A percentile compares a stretch with the other conserved stretches of the same genome.
Evolutionary conservation across 148 eudicot species (phyloP).

Genomic region (Linanthus parryae): DNA sequence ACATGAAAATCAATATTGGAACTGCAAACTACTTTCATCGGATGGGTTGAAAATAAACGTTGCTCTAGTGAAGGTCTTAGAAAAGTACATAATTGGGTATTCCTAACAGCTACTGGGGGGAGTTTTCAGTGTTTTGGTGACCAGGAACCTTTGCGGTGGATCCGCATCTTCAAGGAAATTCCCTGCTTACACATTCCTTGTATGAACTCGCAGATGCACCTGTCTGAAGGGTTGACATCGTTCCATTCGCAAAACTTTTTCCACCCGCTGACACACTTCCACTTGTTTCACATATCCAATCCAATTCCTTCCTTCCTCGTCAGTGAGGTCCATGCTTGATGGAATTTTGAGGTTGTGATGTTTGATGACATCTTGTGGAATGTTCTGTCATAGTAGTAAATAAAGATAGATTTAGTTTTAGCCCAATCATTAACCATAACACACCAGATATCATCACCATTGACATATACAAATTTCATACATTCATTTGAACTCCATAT

Average conservation of each 20-base stretch:
- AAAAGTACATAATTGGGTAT: too few relatives aligned
- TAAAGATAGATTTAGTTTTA: too few relatives aligned
- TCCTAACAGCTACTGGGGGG: too few relatives aligned
- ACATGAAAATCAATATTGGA: too few relatives aligned
- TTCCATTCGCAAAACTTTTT: constrained; percentile 6
- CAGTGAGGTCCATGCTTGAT: neutral
- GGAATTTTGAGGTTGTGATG: constrained; percentile 1
- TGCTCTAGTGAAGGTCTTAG: too few relatives aligned
- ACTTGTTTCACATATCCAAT: neutral
- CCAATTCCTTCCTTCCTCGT: constrained; percentile 11
- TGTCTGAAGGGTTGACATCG: neutral
- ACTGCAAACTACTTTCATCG: too few relatives aligned
- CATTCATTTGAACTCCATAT: too few relatives aligned
- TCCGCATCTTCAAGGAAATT: neutral
- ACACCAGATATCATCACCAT: too few relatives aligned
- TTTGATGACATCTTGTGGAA: constrained; percentile 7
- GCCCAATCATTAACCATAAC: too few relatives aligned
- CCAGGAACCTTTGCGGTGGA: neutral
- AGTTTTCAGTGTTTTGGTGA: too few relatives aligned
- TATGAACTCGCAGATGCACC: constrained; percentile 18
- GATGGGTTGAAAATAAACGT: too few relatives aligned
- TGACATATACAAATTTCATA: too few relatives aligned
- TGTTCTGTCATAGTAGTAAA: constrained; percentile 10
- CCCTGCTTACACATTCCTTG: neutral
- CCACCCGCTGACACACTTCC: constrained; percentile 13